Evolutionary conservation across 345 rosid genomes (phyloP).

Genomic region (Geranium brycei): DNA sequence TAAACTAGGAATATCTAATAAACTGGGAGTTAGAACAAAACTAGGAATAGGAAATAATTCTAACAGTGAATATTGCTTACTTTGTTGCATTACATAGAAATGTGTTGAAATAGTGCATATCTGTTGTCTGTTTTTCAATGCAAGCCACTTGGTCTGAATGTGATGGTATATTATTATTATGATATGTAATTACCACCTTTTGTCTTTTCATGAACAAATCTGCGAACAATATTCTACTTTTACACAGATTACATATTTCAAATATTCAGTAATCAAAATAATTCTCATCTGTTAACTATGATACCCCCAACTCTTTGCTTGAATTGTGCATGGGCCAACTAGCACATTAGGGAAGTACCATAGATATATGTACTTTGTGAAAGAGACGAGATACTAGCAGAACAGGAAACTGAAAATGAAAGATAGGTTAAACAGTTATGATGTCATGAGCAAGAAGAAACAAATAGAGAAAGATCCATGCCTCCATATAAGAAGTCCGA

Average conservation of each 20-base stretch:
- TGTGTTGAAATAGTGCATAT: no score
- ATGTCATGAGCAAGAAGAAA: neutral
- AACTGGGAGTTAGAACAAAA: no score
- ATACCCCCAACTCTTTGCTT: neutral
- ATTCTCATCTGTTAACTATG: neutral
- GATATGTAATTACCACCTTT: neutral
- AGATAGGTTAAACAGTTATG: neutral
- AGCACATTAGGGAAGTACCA: neutral
- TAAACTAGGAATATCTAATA: no score
- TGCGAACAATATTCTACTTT: neutral
- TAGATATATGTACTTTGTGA: neutral
- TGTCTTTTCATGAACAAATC: neutral
- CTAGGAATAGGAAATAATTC: no score
- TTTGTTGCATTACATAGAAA: no score
- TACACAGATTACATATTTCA: neutral
- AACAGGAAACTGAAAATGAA: neutral
- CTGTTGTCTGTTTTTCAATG: no score
- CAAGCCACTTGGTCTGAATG: no score
- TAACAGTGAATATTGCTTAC: no score
- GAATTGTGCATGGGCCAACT: neutral
- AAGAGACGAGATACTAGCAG: neutral
- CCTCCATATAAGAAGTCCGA: conserved; percentile 96
- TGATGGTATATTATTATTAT: no score
- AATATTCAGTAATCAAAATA: neutral
- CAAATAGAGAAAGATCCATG: conserved; percentile 13